A percentile compares a stretch with the other conserved stretches of the same genome.
phyloP scores from a whole-genome alignment of 1,139 yeast species.

The Geotrichum histeridarum region DNA sequence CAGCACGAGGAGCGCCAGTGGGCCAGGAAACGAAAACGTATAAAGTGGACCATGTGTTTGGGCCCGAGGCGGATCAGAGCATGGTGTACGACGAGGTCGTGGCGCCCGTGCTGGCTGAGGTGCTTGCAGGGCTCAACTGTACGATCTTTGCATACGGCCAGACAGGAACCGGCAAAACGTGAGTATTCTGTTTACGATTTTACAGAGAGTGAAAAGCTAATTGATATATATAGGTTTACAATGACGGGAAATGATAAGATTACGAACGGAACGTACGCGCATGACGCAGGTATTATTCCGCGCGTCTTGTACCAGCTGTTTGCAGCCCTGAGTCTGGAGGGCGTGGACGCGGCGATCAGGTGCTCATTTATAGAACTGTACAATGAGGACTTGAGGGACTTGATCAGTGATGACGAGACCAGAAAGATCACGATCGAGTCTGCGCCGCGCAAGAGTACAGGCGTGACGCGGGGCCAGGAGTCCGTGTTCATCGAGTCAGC shows the following conservation, averaged over 20 bases:
- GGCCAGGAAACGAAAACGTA: constrained; percentile 45
- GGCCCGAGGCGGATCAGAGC: constrained; percentile 66
- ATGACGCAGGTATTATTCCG: constrained; percentile 65
- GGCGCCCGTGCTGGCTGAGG: constrained; percentile 53
- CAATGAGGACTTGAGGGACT: constrained; percentile 66
- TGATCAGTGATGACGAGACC: constrained; percentile 38
- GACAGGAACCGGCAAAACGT: constrained; percentile 84
- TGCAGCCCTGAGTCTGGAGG: constrained; percentile 38
- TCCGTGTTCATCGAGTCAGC: constrained; percentile 43
- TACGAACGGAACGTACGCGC: constrained; percentile 23
- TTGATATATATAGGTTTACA: constrained; percentile 43
- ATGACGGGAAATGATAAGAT: constrained; percentile 64
- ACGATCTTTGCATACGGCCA: constrained; percentile 86
- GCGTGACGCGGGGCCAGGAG: constrained; percentile 48
- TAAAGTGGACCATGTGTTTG: constrained; percentile 64
- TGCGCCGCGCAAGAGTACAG: constrained; percentile 32
- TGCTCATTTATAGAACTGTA: constrained; percentile 68
- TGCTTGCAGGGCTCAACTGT: constrained; percentile 52
- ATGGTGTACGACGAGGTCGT: constrained; percentile 57
- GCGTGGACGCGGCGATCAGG: constrained; percentile 53
- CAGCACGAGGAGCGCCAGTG: constrained; percentile 7
- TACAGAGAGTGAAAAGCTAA: neutral
- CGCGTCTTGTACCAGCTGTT: constrained; percentile 54
- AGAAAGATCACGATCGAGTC: constrained; percentile 43
- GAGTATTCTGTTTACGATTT: neutral